Conservation (phyloP, 1,139 yeast genomes). For the Blastobotrys capitulatus region DNA sequence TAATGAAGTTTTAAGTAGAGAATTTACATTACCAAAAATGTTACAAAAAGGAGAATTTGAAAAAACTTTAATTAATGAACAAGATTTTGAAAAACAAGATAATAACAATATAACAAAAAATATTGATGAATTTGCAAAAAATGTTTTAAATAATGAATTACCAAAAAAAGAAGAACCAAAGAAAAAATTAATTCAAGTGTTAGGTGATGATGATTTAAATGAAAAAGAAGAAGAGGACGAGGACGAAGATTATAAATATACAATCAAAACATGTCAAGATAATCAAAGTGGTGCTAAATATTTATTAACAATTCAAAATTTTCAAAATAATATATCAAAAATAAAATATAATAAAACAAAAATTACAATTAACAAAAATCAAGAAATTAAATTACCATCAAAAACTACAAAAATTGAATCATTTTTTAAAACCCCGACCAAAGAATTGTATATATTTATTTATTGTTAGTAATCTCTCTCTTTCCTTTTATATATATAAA, state of each 20-base stretch:
- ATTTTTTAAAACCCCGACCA: slow-evolving; percentile 19
- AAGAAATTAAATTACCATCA: slow-evolving; percentile 3
- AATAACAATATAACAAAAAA: background rate
- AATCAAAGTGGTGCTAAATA: no score
- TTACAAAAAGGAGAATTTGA: slow-evolving; percentile 28
- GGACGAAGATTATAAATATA: background rate
- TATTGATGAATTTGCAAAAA: slow-evolving; percentile 14
- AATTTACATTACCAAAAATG: slow-evolving; percentile 29
- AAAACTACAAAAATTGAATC: slow-evolving; percentile 16
- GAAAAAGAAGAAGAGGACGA: background rate
- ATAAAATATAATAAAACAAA: background rate
- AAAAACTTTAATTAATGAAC: slow-evolving; percentile 17
- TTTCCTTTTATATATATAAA: no score
- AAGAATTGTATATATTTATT: slow-evolving; percentile 25
- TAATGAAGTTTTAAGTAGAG: slow-evolving; percentile 21
- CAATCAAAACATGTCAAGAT: background rate
- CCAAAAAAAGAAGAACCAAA: background rate
- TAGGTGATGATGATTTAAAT: background rate
- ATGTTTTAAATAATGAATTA: background rate
- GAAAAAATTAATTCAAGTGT: background rate
- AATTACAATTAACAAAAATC: background rate
- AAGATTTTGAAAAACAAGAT: slow-evolving; percentile 8
- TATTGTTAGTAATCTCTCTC: slow-evolving; percentile 7
- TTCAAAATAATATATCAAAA: no score
- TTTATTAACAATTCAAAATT: no score